Evolutionary conservation across 163 green algal genomes (phyloP).

Genomic region (Scenedesmus sp.): DNA sequence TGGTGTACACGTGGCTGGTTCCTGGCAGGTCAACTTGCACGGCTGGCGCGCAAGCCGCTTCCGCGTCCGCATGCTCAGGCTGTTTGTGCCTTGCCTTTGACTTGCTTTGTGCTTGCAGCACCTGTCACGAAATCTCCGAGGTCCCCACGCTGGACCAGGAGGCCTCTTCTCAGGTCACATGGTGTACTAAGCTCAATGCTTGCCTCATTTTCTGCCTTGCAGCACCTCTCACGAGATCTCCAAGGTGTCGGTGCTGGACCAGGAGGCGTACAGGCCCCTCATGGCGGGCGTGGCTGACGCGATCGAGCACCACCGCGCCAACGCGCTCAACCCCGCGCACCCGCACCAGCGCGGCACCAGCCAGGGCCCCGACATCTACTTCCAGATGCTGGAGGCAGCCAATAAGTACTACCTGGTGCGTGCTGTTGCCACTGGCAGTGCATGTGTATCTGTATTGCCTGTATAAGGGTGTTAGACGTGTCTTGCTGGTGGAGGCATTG

Average conservation of each 20-base stretch:
- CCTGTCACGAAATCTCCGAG: no score
- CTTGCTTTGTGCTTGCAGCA: no score
- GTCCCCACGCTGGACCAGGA: no score
- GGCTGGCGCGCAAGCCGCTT: no score
- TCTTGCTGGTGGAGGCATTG: neutral
- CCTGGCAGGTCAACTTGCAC: no score
- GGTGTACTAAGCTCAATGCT: neutral
- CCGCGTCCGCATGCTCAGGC: no score
- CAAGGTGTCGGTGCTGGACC: constrained; percentile 64
- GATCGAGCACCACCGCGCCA: constrained; percentile 60
- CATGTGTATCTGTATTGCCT: neutral
- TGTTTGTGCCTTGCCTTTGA: no score
- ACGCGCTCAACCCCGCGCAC: constrained; percentile 67
- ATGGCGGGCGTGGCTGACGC: neutral
- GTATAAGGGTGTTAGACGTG: neutral
- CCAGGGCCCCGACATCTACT: constrained; percentile 73
- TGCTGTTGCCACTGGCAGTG: neutral
- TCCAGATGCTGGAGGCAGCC: constrained; percentile 69
- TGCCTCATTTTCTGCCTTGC: neutral
- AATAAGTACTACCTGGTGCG: constrained; percentile 66
- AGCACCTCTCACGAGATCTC: constrained; percentile 73
- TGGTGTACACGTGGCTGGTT: no score
- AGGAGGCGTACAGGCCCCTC: constrained; percentile 40
- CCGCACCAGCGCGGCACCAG: constrained; percentile 69
- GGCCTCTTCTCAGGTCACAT: no score